Evolutionary conservation across 2,329 filamentous ascomycete species (phyloP).

Genomic region (Geosmithia morbida): DNA sequence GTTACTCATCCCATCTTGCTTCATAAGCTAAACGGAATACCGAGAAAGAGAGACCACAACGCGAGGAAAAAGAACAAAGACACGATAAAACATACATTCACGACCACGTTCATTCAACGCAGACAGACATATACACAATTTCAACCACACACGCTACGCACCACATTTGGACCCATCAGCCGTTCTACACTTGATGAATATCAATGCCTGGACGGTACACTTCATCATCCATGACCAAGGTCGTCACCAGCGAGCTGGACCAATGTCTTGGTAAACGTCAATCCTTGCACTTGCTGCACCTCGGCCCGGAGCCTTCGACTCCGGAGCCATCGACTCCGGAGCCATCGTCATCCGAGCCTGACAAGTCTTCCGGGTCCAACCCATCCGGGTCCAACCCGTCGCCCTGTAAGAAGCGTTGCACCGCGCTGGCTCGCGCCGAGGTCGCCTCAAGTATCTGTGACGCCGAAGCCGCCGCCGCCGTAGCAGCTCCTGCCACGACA

Average conservation of each 20-base stretch:
- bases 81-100: too few relatives aligned
- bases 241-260: conserved; percentile 1
- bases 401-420: conserved; percentile 1
- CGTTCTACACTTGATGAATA: background rate
- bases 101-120: too few relatives aligned
- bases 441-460: background rate
- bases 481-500: background rate
- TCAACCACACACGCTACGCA: background rate
- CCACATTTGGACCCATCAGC: background rate
- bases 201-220: background rate
- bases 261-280: conserved; percentile 2
- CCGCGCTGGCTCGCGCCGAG: conserved; percentile 1
- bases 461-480: background rate
- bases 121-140: background rate
- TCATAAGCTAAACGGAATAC: too few relatives aligned
- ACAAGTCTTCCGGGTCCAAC: background rate
- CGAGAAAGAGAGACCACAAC: too few relatives aligned
- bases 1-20: too few relatives aligned
- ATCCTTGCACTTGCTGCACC: background rate
- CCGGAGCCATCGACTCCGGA: background rate
- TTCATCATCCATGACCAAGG: background rate
- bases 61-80: too few relatives aligned
- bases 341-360: background rate
- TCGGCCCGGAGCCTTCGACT: background rate
- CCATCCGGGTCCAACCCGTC: background rate